Conservation (phyloP, 2,329 filamentous ascomycete species). For the Chaetomiaceae sp. region DNA sequence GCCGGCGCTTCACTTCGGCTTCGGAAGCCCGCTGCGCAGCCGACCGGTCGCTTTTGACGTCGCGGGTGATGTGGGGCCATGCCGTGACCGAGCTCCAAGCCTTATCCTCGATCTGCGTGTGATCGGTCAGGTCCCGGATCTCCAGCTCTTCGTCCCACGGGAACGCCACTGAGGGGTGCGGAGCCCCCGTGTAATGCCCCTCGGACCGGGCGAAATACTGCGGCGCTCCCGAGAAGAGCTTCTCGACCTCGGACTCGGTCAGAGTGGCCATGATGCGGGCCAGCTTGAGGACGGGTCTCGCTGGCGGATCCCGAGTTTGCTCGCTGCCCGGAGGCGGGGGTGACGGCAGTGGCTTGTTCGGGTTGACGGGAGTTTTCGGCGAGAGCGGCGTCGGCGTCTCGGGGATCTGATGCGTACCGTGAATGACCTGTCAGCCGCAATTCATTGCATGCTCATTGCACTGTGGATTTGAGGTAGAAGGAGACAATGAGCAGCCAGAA, state of each 20-base stretch:
- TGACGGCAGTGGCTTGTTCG: constrained; percentile 55
- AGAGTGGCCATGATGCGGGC: constrained; percentile 58
- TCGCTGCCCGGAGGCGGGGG: constrained; percentile 45
- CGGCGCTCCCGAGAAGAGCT: constrained; percentile 71
- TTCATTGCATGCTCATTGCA: constrained; percentile 2
- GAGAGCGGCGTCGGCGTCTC: constrained; percentile 25
- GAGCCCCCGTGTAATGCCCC: constrained; percentile 55
- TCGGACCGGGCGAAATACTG: constrained; percentile 63
- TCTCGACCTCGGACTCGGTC: constrained; percentile 57
- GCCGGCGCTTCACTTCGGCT: constrained; percentile 43
- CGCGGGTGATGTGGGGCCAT: constrained; percentile 57
- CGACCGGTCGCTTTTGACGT: constrained; percentile 43
- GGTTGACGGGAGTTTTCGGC: constrained; percentile 40
- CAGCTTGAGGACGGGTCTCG: constrained; percentile 47
- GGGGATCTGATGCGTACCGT: constrained; percentile 18
- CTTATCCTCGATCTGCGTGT: constrained; percentile 58
- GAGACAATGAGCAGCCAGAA: constrained; percentile 4
- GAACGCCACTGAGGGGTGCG: constrained; percentile 60
- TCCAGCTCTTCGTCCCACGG: constrained; percentile 61
- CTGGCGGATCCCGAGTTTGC: constrained; percentile 36
- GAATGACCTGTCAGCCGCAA: constrained; percentile 21
- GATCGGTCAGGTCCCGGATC: constrained; percentile 61
- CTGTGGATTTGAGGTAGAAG: background rate
- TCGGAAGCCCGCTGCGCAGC: constrained; percentile 40
- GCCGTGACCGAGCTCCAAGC: constrained; percentile 61